Conservation (phyloP, 495 filamentous ascomycete species). For the Amphirosellinia nigrospora region DNA sequence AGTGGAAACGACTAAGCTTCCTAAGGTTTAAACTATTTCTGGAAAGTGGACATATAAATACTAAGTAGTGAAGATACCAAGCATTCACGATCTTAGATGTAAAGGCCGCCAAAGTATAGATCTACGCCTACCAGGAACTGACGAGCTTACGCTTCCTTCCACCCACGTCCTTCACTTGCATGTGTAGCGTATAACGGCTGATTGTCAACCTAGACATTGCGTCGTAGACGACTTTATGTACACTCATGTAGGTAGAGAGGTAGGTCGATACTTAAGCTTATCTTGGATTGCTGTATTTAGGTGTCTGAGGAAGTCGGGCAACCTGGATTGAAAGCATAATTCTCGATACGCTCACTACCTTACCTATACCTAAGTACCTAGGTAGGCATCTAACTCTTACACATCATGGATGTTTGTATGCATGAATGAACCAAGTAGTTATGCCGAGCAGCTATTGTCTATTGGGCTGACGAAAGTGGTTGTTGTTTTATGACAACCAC, state of each 20-base stretch:
- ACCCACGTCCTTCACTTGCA: not conserved
- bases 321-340: not conserved
- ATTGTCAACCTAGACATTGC: not conserved
- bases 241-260: not conserved
- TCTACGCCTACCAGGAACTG: not conserved
- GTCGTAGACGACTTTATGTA: not conserved
- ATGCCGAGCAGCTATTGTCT: constrained; percentile 8
- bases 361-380: too few relatives aligned
- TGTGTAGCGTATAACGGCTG: not conserved
- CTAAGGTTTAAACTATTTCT: not conserved
- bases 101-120: not conserved
- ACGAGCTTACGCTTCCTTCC: not conserved
- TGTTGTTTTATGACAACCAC: not conserved
- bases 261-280: not conserved
- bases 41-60: too few relatives aligned
- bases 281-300: not conserved
- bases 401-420: too few relatives aligned
- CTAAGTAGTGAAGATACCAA: constrained; percentile 9
- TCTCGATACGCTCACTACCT: too few relatives aligned
- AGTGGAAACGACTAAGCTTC: constrained; percentile 10
- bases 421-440: not conserved
- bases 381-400: too few relatives aligned
- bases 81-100: constrained; percentile 16
- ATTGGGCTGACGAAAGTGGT: not conserved
- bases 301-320: not conserved